A percentile compares a stretch with the other conserved stretches of the same genome.
Evolutionary conservation across 345 rosid genomes (phyloP).

Genomic region (Conringia planisiliqua): DNA sequence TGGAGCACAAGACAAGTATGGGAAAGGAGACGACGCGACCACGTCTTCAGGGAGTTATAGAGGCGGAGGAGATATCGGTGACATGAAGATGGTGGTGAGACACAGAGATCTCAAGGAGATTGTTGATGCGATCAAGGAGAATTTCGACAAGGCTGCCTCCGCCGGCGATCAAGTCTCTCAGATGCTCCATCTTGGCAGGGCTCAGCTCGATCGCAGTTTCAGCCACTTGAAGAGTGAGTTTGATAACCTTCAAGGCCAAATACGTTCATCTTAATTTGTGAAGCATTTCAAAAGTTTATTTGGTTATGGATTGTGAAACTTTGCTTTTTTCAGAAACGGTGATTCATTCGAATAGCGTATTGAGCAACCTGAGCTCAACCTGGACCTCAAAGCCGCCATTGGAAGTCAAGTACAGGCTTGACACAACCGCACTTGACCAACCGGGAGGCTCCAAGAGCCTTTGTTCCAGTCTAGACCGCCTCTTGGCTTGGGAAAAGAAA

Average conservation of each 20-base stretch:
- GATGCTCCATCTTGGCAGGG: slow-evolving; percentile 80
- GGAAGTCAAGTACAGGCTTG: slow-evolving; percentile 82
- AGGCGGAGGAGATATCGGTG: slow-evolving; percentile 49
- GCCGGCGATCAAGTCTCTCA: slow-evolving; percentile 80
- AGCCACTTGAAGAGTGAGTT: slow-evolving; percentile 75
- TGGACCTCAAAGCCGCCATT: slow-evolving; percentile 97
- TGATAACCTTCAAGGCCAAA: not conserved
- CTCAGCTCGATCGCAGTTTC: slow-evolving; percentile 94
- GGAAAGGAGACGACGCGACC: slow-evolving; percentile 50
- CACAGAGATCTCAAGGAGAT: slow-evolving; percentile 93
- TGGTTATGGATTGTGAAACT: not conserved
- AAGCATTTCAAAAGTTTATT: too few species aligned
- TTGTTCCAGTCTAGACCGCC: slow-evolving; percentile 77
- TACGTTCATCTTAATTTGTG: too few species aligned
- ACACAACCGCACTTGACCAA: slow-evolving; percentile 53
- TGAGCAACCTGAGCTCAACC: slow-evolving; percentile 86
- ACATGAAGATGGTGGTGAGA: slow-evolving; percentile 81
- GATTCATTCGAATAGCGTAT: slow-evolving; percentile 85
- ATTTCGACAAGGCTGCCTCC: slow-evolving; percentile 77
- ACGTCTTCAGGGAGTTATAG: slow-evolving; percentile 51
- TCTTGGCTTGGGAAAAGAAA: slow-evolving; percentile 98
- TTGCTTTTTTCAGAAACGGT: slow-evolving; percentile 62
- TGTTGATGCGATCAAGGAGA: slow-evolving; percentile 72
- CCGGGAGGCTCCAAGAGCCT: slow-evolving; percentile 72
- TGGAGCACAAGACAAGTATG: slow-evolving; percentile 26